Evolutionary conservation across 352 stramenopile genomes (phyloP), one percentile per base, ranked within the genome.

Genomic region (Pythium periplocum): DNA sequence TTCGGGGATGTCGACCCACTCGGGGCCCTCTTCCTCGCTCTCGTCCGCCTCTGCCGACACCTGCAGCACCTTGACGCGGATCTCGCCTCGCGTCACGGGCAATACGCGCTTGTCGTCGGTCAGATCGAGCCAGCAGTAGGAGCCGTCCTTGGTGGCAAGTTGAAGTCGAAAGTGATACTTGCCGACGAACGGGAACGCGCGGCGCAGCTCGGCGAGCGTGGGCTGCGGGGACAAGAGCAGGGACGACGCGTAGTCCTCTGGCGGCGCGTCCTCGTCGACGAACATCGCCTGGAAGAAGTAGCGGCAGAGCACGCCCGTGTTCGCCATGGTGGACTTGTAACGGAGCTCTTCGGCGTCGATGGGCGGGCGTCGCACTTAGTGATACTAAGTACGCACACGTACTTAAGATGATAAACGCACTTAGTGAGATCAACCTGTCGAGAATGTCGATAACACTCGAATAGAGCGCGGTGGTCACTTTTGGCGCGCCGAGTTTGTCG

Each of bases 241-340:
- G 9, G 76, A 78, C 1, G 78, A 90, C 47, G 64, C 68, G 45
- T 71, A 70, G 42, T 77, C 69, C 48, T 86, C 74, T n/a, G 73
- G 55, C 4, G 67, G 62, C 30, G 55, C 50, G 4, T 73, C 66
- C 4, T 66, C 71, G 52, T 92, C 81, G 10, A 69, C 69, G 63
- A 84, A 59, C 67, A 78, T 88, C 45, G 78, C 60, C 65, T 90
- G 82, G 71, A 93, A 90, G 55, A 92, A 92, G 64, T 92, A 92
- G 55, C 74, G 79, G 49, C 82, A 92, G 51, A 92, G 69, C 61
- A 92, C 82, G 51, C 67, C 60, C 30, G 32, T 10, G 32, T 35
- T 59, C 38, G 26, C 45, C 50, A 53, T 47, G 9, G 4, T 45
- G 33, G 12, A 9, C 45, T 45, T 33, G 36, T 45, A 35, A 26